A percentile compares a stretch with the other conserved stretches of the same genome.
phyloP scores from a whole-genome alignment of 148 eudicot genomes.

The Rhododendron vialii region DNA sequence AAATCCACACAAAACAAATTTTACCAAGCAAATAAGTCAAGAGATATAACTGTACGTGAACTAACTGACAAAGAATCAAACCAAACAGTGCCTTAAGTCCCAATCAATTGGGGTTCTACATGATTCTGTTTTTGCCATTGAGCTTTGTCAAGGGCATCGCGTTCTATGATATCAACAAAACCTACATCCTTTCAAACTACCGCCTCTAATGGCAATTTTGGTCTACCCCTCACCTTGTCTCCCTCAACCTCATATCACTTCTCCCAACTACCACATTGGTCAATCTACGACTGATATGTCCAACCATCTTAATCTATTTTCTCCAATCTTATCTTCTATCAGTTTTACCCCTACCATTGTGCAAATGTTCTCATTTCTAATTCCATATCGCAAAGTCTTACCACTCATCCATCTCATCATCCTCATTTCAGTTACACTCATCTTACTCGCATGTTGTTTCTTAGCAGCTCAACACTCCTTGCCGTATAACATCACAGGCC shows the following conservation, averaged over 20 bases:
- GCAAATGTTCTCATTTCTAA: background rate
- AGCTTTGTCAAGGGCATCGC: background rate
- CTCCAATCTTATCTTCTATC: background rate
- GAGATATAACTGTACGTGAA: background rate
- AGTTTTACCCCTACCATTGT: background rate
- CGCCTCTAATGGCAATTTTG: background rate
- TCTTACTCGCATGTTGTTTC: background rate
- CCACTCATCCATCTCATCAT: background rate
- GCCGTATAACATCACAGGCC: background rate
- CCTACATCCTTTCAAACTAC: background rate
- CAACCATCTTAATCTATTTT: background rate
- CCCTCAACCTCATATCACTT: background rate
- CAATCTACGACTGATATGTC: background rate
- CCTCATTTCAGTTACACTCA: background rate
- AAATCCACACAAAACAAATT: conserved; percentile 4
- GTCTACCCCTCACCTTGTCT: background rate
- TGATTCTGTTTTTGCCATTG: background rate
- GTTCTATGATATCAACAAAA: background rate
- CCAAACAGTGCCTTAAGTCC: background rate
- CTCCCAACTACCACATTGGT: background rate
- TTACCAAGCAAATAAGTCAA: background rate
- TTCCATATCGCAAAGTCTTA: background rate
- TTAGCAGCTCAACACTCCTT: background rate
- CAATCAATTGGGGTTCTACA: background rate
- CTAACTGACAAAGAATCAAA: background rate